Evolutionary conservation across 2,329 filamentous ascomycete species (phyloP).

Genomic region (Lasiodiplodia hormozganensis): DNA sequence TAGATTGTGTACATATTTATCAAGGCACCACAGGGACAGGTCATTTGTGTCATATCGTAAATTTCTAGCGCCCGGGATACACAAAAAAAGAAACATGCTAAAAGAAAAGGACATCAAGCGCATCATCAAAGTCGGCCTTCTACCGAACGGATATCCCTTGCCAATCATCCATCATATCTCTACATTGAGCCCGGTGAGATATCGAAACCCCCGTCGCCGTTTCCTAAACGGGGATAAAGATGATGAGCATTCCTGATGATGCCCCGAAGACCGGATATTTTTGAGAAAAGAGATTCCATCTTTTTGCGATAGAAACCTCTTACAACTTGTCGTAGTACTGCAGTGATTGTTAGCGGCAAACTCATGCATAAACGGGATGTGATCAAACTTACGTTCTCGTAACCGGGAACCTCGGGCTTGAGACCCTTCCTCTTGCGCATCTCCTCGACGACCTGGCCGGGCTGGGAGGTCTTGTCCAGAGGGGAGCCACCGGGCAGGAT

Average conservation of each 20-base stretch:
- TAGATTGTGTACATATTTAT: background rate
- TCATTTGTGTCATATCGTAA: slow-evolving; percentile 32
- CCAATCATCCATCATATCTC: slow-evolving; percentile 42
- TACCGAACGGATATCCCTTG: slow-evolving; percentile 29
- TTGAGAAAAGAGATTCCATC: slow-evolving; percentile 52
- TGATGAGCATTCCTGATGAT: slow-evolving; percentile 45
- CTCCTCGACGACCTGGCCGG: slow-evolving; percentile 80
- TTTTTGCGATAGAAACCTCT: slow-evolving; percentile 53
- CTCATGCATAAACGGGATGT: background rate
- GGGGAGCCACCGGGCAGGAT: slow-evolving; percentile 91
- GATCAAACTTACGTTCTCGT: slow-evolving; percentile 83
- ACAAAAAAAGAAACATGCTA: slow-evolving; percentile 33
- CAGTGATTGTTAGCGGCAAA: slow-evolving; percentile 50
- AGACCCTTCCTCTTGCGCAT: slow-evolving; percentile 99
- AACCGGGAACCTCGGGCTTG: slow-evolving; percentile 91
- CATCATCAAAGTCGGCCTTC: slow-evolving; percentile 30
- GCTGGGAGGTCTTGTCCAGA: slow-evolving; percentile 81
- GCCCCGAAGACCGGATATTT: slow-evolving; percentile 37
- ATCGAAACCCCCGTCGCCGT: slow-evolving; percentile 31
- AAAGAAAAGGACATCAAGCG: slow-evolving; percentile 31
- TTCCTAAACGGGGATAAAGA: slow-evolving; percentile 38
- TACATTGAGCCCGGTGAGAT: slow-evolving; percentile 42
- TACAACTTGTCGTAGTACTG: slow-evolving; percentile 99
- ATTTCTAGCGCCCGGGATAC: slow-evolving; percentile 33
- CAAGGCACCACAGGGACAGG: background rate